A percentile compares a stretch with the other conserved stretches of the same genome.
Evolutionary conservation across 148 eudicot genomes (phyloP).

Genomic region (Chenopodium album): DNA sequence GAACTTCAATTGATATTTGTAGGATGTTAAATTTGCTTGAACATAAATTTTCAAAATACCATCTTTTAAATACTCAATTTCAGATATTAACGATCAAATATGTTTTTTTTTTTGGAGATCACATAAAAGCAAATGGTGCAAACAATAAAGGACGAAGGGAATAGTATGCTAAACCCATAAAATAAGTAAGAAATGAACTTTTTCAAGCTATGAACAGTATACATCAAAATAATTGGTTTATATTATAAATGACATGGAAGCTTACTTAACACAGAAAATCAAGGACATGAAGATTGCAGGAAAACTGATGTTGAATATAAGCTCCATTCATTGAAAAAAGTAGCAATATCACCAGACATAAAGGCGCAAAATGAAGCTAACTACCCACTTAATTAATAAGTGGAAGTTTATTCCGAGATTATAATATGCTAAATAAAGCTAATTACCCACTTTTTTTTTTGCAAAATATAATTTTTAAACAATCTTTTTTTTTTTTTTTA

Average conservation of each 20-base stretch:
- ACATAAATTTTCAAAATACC: too few relatives aligned
- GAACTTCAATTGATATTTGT: too few relatives aligned
- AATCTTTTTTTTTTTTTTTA: too few relatives aligned
- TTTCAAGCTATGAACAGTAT: neutral
- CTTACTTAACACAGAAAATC: conserved; percentile 5
- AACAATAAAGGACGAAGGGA: too few relatives aligned
- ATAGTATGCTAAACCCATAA: conserved; percentile 6
- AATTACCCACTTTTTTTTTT: neutral
- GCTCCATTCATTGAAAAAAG: neutral
- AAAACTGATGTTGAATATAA: neutral
- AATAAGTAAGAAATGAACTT: conserved; percentile 12
- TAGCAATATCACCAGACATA: neutral
- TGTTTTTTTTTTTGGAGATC: too few relatives aligned
- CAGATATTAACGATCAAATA: too few relatives aligned
- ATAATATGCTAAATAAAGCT: neutral
- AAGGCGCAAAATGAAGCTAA: neutral
- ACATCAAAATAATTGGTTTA: too few relatives aligned
- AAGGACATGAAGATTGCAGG: neutral
- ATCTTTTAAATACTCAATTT: too few relatives aligned
- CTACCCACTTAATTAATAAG: conserved; percentile 1
- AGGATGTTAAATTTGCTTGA: too few relatives aligned
- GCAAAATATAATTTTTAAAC: neutral
- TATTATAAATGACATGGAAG: neutral
- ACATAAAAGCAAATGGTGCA: too few relatives aligned
- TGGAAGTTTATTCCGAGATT: too few relatives aligned